phyloP scores from a whole-genome alignment of 495 filamentous ascomycete genomes.

The Gamarada debralockiae region DNA sequence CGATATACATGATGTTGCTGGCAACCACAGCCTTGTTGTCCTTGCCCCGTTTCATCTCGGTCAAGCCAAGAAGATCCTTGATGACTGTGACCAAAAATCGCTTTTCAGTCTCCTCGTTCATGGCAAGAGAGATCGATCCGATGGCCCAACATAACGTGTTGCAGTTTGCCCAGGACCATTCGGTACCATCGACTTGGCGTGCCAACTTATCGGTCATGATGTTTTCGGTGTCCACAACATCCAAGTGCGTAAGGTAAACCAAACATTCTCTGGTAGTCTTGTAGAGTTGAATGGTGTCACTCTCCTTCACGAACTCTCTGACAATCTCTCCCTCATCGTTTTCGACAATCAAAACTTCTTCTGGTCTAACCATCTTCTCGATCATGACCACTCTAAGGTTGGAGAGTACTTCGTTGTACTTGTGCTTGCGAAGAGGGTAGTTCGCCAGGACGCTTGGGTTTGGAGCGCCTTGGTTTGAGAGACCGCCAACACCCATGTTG shows the following conservation, averaged over 20 bases:
- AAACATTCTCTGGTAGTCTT: conserved; percentile 97
- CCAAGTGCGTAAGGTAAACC: conserved; percentile 95
- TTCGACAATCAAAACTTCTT: conserved; percentile 98
- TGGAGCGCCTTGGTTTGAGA: conserved; percentile 75
- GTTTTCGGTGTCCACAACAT: conserved; percentile 93
- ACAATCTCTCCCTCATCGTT: conserved; percentile 99
- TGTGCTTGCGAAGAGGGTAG: conserved; percentile 93
- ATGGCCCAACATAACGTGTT: conserved; percentile 99
- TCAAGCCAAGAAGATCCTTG: conserved; percentile 96
- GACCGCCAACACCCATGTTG: conserved; percentile 65
- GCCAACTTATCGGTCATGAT: conserved; percentile 99
- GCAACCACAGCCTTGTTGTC: conserved; percentile 99
- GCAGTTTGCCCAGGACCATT: conserved; percentile 99
- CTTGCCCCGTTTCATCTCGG: conserved; percentile 98
- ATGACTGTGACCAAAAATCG: conserved; percentile 97
- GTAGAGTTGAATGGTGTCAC: conserved; percentile 97
- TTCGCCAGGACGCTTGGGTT: conserved; percentile 77
- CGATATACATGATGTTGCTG: conserved; percentile 99
- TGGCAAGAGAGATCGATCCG: conserved; percentile 95
- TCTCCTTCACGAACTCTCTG: conserved; percentile 97
- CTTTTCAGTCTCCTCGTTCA: conserved; percentile 99
- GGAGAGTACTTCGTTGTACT: conserved; percentile 89
- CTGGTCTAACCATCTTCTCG: conserved; percentile 97
- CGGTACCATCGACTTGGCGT: conserved; percentile 86
- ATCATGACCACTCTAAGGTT: conserved; percentile 98